These are phyloP conservation scores for Aspergillus proliferans DNA, from an alignment of 2,329 filamentous ascomycete species.

Conservation along the genomic window DNA sequence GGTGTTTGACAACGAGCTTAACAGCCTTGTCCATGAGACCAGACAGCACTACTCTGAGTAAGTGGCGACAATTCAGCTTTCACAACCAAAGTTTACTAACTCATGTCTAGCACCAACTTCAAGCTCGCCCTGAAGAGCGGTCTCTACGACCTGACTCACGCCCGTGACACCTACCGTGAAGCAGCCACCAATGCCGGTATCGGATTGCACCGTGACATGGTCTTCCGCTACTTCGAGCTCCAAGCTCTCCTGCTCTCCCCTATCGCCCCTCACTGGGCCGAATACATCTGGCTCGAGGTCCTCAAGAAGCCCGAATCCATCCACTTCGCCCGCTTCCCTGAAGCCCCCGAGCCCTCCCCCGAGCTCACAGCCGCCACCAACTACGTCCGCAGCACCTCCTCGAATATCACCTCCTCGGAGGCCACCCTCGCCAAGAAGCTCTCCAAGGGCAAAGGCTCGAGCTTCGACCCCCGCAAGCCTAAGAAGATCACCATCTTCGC, in stretches of 20 bases:
- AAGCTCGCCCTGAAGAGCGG: slow-evolving; percentile 79
- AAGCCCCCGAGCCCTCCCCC: slow-evolving; percentile 59
- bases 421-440: slow-evolving; percentile 71
- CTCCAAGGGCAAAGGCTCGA: slow-evolving; percentile 79
- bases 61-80: slow-evolving; percentile 17
- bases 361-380: slow-evolving; percentile 69
- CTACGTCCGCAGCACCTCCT: slow-evolving; percentile 69
- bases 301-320: slow-evolving; percentile 69
- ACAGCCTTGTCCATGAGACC: slow-evolving; percentile 71
- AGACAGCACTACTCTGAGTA: slow-evolving; percentile 68
- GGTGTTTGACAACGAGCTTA: slow-evolving; percentile 91
- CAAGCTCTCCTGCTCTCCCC: slow-evolving; percentile 77
- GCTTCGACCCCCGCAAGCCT: slow-evolving; percentile 83
- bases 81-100: slow-evolving; percentile 8
- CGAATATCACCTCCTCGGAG: slow-evolving; percentile 81
- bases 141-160: slow-evolving; percentile 84
- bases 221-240: slow-evolving; percentile 75
- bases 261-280: slow-evolving; percentile 87
- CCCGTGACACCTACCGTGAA: slow-evolving; percentile 87
- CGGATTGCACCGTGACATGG: slow-evolving; percentile 77
- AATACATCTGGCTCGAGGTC: slow-evolving; percentile 90
- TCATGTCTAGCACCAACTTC: slow-evolving; percentile 58
- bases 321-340: slow-evolving; percentile 71
- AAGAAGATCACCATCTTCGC: slow-evolving; percentile 87
- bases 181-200: slow-evolving; percentile 68